Evolutionary conservation across 2,329 filamentous ascomycete genomes (phyloP), one percentile per base, ranked within the genome.

Genomic region (Colletotrichum endophyticum): DNA sequence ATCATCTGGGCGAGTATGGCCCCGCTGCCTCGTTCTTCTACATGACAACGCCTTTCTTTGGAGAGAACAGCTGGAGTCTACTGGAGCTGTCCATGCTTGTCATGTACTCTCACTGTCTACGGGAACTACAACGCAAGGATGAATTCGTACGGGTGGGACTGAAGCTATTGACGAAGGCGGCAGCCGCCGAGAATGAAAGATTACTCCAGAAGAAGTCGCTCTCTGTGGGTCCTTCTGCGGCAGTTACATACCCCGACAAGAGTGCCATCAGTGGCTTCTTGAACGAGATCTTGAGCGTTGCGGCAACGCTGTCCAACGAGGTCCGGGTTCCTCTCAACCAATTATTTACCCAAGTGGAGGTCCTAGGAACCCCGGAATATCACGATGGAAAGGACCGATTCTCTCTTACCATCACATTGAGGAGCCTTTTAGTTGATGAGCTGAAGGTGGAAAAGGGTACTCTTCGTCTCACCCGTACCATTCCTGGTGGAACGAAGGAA

Each of bases 11-110:
- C 27, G 95, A 99, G 79, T 96, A 93, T 81, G 88, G 87, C 4
- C 90, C 92, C 2, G 96, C 97, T 1, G 93, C 94, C 0, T 90
- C 90, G 1, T 96, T 95, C 81, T 97, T 99, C 80, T 91, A 94
- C 80, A 90, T 93, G 62, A 92, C 97, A 59, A 94, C 95, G 1
- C 93, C 94, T 0, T 94, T 95, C 77, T 98, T 97, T 80, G 94
- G 94, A 0, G 92, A 94, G 73, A 92, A 91, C 73, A 91, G 93
- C 62, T 99, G 97, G 96, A 92, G 91, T 70, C 87, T 93, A 1
- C 88, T 98, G 15, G 96, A 99, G 82, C 88, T 95, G 5, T 94
- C 94, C 1, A 95, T 98, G 90, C 89, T 99, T 8, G 91, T 95
- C 78, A 94, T 98, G 89, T 97, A 98, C 82, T 92, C 95, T 1